Percentiles rank a stretch among this genome's conserved stretches.
Evolutionary conservation across 108 stramenopile genomes (phyloP).

Genomic region (Seminavis robusta): DNA sequence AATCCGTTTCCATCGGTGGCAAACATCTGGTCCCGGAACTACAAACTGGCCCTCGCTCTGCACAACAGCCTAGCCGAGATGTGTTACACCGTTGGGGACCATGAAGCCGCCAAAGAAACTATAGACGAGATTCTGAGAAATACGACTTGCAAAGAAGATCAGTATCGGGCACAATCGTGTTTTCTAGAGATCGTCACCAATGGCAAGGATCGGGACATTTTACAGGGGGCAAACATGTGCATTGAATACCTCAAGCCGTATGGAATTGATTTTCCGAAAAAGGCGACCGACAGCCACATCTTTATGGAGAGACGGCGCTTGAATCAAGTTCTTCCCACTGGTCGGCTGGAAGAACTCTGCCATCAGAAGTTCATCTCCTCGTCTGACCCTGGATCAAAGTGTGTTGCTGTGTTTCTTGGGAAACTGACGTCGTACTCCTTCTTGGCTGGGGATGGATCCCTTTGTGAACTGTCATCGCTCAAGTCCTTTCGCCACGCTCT

Average conservation of each 20-base stretch:
- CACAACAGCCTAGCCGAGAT: conserved; percentile 20
- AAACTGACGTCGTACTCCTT: too few species aligned
- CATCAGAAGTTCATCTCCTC: conserved; percentile 10
- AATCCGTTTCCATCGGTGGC: background rate
- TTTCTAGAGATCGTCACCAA: background rate
- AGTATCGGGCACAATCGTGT: conserved; percentile 22
- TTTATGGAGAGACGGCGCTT: conserved; percentile 16
- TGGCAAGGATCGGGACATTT: conserved; percentile 20
- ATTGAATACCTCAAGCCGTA: conserved; percentile 18
- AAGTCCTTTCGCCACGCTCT: too few species aligned
- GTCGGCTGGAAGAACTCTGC: conserved; percentile 6
- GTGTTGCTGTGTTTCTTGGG: conserved; percentile 3
- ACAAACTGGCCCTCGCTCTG: conserved; percentile 33
- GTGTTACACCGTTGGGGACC: conserved; percentile 6
- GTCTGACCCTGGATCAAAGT: conserved; percentile 10
- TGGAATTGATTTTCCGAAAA: conserved; percentile 22
- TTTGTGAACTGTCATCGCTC: too few species aligned
- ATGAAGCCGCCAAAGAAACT: conserved; percentile 5
- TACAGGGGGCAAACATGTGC: conserved; percentile 9
- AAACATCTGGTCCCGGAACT: conserved; percentile 14
- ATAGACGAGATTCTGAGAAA: conserved; percentile 11
- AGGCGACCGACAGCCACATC: conserved; percentile 8
- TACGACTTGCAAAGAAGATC: conserved; percentile 31
- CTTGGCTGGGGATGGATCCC: too few species aligned
- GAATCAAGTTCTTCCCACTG: conserved; percentile 9